Evolutionary conservation across 176 grass and related monocot genomes (phyloP), one percentile per base, ranked within the genome.

Genomic region (Aegilops umbellulata): DNA sequence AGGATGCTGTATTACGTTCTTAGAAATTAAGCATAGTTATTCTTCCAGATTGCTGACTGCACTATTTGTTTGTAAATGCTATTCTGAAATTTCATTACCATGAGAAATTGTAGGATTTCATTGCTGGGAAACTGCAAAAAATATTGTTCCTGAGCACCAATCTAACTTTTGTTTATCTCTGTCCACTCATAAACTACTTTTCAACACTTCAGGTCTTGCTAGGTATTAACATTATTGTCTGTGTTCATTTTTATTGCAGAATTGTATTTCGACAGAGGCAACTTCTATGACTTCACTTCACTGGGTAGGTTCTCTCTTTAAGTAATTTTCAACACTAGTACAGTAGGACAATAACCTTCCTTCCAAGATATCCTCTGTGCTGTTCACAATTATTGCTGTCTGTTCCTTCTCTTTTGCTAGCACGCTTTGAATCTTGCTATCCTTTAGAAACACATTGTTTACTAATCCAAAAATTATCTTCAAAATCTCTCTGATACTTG

Each of bases 241-340:
- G 30, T 66, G 19, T 31, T 82, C 8, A 19, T 82, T 84, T 81
- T 1, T 80, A 46, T 47, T 83, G 42, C 96, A 95, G 96, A 98
- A 64, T 76, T 95, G 3, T 95, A 98, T 79, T 90, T 95, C 12
- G 96, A 95, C 69, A 92, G 88, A 92, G 96, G 91, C 65, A 95
- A 94, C 81, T 95, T 95, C 85, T 95, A 98, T 36, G 96, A 98
- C 90, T 98, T 98, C 58, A 95, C 91, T 74, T 98, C 96, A 23
- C 77, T 98, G 78, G 93, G 96, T 98, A 79, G 67, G 65, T 86
- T 61, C 25, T 61, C 8, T 86, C 67, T 77, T 69, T 3, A 60
- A 15, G 8, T 86, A 3, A 34, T 58, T 82, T 82, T 71, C 42
- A 78, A 35, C 12, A 38, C 23, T 47, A 2, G 39, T 14, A 65